Conservation (phyloP, 306 rosid genomes). For the Acacia confusa region DNA sequence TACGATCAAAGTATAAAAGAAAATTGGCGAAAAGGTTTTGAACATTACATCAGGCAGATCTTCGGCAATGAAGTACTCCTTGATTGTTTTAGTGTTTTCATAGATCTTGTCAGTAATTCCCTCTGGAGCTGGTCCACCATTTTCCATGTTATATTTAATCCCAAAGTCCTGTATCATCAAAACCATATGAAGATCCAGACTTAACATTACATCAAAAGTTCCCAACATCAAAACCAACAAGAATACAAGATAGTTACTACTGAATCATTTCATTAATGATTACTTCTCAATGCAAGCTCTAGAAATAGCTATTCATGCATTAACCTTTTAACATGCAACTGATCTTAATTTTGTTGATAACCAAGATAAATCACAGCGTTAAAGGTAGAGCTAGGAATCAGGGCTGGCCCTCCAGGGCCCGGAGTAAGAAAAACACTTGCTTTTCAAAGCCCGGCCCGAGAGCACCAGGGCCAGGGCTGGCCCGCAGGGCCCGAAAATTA, state of each 20-base stretch:
- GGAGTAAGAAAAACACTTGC: too few relatives aligned
- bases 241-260: constrained; percentile 3
- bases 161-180: constrained; percentile 88
- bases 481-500: too few relatives aligned
- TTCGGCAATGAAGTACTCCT: constrained; percentile 74
- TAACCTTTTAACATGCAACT: constrained; percentile 19
- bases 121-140: constrained; percentile 99
- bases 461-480: too few relatives aligned
- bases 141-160: constrained; percentile 96
- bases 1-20: constrained; percentile 6
- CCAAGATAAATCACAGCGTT: constrained; percentile 4
- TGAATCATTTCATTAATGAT: neutral
- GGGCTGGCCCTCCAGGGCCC: too few relatives aligned
- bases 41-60: constrained; percentile 80
- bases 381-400: too few relatives aligned
- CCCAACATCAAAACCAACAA: neutral
- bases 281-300: constrained; percentile 11
- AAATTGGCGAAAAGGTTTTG: constrained; percentile 26
- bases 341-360: constrained; percentile 20
- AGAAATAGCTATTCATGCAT: constrained; percentile 12
- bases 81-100: constrained; percentile 77
- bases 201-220: constrained; percentile 13
- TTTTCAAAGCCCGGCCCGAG: too few relatives aligned
- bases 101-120: constrained; percentile 86
- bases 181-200: constrained; percentile 27